Conservation (phyloP, 352 stramenopile genomes). For the Pythium dissotocum region DNA sequence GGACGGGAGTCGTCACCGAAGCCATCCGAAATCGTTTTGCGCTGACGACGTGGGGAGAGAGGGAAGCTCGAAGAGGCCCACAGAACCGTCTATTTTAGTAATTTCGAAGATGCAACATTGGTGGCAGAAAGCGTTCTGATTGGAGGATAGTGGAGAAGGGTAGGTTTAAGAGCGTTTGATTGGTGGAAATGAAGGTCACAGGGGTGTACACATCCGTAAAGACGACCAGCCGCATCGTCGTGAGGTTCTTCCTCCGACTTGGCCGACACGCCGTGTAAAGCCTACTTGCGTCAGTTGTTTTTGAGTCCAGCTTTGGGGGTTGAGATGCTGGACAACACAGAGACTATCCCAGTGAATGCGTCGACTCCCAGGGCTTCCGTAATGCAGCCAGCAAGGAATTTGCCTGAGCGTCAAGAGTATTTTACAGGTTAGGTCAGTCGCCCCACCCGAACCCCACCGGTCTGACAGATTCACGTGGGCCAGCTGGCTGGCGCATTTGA, state of each 20-base stretch:
- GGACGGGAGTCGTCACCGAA: constrained; percentile 32
- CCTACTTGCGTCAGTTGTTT: not conserved
- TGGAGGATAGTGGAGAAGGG: constrained; percentile 8
- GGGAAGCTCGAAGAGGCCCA: not conserved
- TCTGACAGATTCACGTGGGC: not conserved
- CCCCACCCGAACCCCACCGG: too few relatives aligned
- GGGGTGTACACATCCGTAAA: not conserved
- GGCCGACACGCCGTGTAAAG: not conserved
- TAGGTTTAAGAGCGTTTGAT: not conserved
- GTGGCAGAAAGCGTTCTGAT: not conserved
- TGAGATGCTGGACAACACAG: not conserved
- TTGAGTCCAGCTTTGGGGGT: not conserved
- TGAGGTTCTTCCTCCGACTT: not conserved
- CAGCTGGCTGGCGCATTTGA: constrained; percentile 30
- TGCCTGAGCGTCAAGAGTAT: too few relatives aligned
- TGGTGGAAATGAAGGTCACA: constrained; percentile 26
- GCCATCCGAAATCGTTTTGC: constrained; percentile 36
- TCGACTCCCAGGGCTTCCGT: not conserved
- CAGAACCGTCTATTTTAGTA: constrained; percentile 11
- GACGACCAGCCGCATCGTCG: not conserved
- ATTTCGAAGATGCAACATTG: not conserved
- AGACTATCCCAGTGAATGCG: not conserved
- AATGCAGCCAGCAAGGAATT: not conserved
- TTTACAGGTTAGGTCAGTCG: too few relatives aligned
- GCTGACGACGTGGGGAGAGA: constrained; percentile 11